Evolutionary conservation across 2,329 filamentous ascomycete species (phyloP).

Genomic region (Colletotrichum euphorbiae): DNA sequence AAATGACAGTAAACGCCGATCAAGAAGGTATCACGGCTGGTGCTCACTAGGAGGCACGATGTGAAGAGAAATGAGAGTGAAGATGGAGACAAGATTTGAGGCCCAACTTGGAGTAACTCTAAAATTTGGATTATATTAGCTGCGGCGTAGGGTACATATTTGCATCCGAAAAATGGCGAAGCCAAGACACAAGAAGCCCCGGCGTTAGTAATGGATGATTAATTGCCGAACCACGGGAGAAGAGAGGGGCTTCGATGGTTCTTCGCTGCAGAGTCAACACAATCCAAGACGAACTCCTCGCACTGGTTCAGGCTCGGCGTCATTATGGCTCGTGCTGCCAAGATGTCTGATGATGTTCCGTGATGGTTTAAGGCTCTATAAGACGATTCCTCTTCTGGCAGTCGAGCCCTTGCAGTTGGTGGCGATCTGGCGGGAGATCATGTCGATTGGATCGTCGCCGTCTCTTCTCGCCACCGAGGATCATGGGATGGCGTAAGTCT

Average conservation of each 20-base stretch:
- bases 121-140: slow-evolving; percentile 35
- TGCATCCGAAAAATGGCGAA: slow-evolving; percentile 13
- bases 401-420: slow-evolving; percentile 8
- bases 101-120: slow-evolving; percentile 24
- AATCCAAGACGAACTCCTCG: slow-evolving; percentile 8
- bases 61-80: slow-evolving; percentile 13
- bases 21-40: slow-evolving; percentile 19
- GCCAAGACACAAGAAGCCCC: slow-evolving; percentile 24
- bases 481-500: slow-evolving; percentile 36
- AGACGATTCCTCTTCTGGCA: slow-evolving; percentile 33
- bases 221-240: slow-evolving; percentile 16
- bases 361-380: slow-evolving; percentile 36
- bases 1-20: slow-evolving; percentile 33
- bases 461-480: slow-evolving; percentile 22
- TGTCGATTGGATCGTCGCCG: slow-evolving; percentile 36
- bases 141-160: slow-evolving; percentile 14
- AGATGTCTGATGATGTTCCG: slow-evolving; percentile 39
- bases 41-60: slow-evolving; percentile 31
- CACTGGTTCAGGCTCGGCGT: slow-evolving; percentile 3
- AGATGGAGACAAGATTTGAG: slow-evolving; percentile 15
- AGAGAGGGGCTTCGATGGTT: neutral
- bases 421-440: slow-evolving; percentile 36
- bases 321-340: slow-evolving; percentile 24
- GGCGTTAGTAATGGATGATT: slow-evolving; percentile 18
- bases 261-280: neutral